Conservation (phyloP, 2,329 filamentous ascomycete species). For the Chaetomium globosum region DNA sequence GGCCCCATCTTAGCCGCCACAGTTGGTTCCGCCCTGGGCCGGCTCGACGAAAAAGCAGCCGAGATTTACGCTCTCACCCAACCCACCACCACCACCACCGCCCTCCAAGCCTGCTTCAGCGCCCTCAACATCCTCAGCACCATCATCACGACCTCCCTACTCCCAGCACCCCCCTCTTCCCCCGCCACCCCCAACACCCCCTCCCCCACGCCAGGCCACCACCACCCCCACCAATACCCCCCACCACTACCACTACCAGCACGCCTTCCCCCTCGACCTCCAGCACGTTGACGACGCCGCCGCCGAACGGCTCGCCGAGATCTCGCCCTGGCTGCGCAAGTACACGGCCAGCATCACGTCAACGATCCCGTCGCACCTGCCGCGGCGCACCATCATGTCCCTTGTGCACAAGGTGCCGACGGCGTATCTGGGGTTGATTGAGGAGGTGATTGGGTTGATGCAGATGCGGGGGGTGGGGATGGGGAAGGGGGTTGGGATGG, state of each 20-base stretch:
- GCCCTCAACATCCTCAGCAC: conserved; percentile 34
- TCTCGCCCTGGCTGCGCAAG: conserved; percentile 43
- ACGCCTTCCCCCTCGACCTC: neutral
- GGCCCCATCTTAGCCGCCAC: conserved; percentile 35
- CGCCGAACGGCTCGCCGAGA: conserved; percentile 32
- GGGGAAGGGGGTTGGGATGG: neutral
- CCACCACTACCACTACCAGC: neutral
- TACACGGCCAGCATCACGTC: conserved; percentile 45
- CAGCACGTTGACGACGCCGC: conserved; percentile 15
- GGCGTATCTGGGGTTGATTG: conserved; percentile 43
- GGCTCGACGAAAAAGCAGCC: conserved; percentile 30
- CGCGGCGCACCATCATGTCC: conserved; percentile 45
- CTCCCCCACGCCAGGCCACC: neutral
- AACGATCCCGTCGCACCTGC: conserved; percentile 40
- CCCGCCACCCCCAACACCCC: neutral
- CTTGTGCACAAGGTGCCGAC: conserved; percentile 47
- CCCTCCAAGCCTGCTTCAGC: conserved; percentile 31
- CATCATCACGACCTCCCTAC: conserved; percentile 35
- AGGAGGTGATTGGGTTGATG: conserved; percentile 40
- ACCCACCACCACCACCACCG: conserved; percentile 2
- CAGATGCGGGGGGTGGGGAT: neutral
- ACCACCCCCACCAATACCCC: neutral
- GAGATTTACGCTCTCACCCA: conserved; percentile 1
- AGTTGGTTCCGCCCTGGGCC: conserved; percentile 24
- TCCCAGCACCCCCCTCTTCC: neutral